Evolutionary conservation across 768 basidiomycete species (phyloP), one percentile per base, ranked within the genome.

Genomic region (Tephrocybe sp.): DNA sequence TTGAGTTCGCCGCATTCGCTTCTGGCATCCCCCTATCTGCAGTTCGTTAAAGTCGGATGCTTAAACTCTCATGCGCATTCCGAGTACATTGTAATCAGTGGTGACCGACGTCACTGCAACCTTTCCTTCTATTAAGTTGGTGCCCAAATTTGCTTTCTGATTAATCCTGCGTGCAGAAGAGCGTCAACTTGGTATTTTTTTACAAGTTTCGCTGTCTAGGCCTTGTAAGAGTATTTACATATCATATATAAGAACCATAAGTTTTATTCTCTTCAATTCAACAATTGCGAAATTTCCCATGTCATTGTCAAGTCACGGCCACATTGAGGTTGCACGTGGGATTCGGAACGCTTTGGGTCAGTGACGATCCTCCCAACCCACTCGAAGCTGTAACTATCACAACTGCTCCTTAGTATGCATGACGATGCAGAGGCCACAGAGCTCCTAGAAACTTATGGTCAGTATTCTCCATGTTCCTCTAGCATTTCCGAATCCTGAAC

Each of bases 41-140:
- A 92, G 88, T 93, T 92, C 62, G 91, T 93, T 61, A 92, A 92
- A 76, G 88, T 91, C 30, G 90, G 91, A 36, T 92, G 91, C 52
- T 90, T 89, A 61, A 97, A 98, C 75, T 98, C 97, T 60, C 95
- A 95, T 43, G 89, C 89, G 72, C 85, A 90, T 78, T n/a, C n/a
- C n/a, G n/a, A n/a, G n/a, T n/a, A n/a, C n/a, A n/a, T n/a, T n/a
- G n/a, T n/a, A n/a, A n/a, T n/a, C n/a, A n/a, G n/a, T n/a, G n/a
- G n/a, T n/a, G n/a, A n/a, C n/a, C n/a, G n/a, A n/a, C n/a, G n/a
- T n/a, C n/a, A n/a, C n/a, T n/a, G n/a, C n/a, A 95, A 93, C 97
- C 49, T 99, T 98, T 66, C 92, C 96, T 2, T 98, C 97, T 32
- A 86, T 99, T 64, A n/a, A n/a, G 84, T 99, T 59, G 97, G 97